Evolutionary conservation across 1,139 yeast genomes (phyloP), one percentile per base, ranked within the genome.

Genomic region (Pichia sp.): DNA sequence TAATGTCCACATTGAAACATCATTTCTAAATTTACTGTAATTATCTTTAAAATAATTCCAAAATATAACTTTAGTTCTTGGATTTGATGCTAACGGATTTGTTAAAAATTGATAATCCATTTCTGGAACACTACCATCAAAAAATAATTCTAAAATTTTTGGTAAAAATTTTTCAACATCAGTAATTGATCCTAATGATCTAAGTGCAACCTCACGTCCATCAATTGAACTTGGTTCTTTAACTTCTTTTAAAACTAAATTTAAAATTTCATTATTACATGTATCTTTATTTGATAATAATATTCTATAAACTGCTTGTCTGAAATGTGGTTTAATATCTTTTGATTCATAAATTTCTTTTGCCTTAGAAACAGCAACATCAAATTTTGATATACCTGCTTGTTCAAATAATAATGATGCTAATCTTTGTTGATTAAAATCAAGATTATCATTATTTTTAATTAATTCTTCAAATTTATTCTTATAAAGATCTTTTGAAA

Each of bases 71-170:
- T 82, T 77, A 1, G 81, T 72, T 4, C 60, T 62, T 8, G 74
- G 63, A 61, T 83, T 85, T 18, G 68, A 60, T 7, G 83, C 73
- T 43, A 84, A 67, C 26, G 81, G 69, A 18, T 66, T 66, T 1
- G 80, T 75, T 51, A 83, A 66, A 60, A 76, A 81, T 59, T 81
- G 85, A 30, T 79, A 72, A 62, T 86, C 88, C 86, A 86, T 86
- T 42, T 76, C 75, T n/a, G 86, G 85, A 34, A 83, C 67, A 10
- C 70, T 64, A 4, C 71, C 68, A 30, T 69, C 61, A 39, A 73
- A 60, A 41, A 80, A 64, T 54, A 71, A 60, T 1, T 59, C 61
- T 35, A 80, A 59, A 45, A 79, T 66, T 48, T 62, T 62, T 10
- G 66, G 61, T 39, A 76, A 66, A 37, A 71, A 66, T 10, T 60